Evolutionary conservation across 2,329 filamentous ascomycete genomes (phyloP), one percentile per base, ranked within the genome.

Genomic region (Paecilomyces formosus): DNA sequence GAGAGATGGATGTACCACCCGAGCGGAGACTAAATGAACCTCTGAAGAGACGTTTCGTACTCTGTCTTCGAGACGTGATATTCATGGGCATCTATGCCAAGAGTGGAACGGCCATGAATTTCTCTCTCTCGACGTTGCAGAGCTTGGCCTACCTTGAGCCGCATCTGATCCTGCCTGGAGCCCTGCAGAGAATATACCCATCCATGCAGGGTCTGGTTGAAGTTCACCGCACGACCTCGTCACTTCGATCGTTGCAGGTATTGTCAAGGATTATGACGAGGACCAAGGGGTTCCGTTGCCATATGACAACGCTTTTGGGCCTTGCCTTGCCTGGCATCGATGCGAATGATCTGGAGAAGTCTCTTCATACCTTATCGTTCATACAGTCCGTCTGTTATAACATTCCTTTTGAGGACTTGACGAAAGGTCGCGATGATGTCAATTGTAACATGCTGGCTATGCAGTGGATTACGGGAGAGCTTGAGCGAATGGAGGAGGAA

Each of bases 31-130:
- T 99, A 64, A 94, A 86, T 61, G 83, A 86, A 31, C 86, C 85
- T n/a, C 74, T 99, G 64, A 96, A 92, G 78, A 85, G 82, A 68
- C 88, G 94, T 53, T 97, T 99, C 70, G 94, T 99, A 30, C 78
- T 92, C 39, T 90, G 91, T 62, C 78, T 99, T 62, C 88, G 88
- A 63, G 94, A 99, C 64, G 93, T 97, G 54, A 91, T 92, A 3
- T 99, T 97, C 73, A 97, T 99, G 92, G 94, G 94, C 28, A 88
- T 99, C 55, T 99, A 97, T 73, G 90, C 92, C 57, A 99, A 99
- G 81, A 96, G 92, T 72, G 88, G 86, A 58, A 92, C 92, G 55
- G 88, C 94, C 2, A 92, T 96, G 70, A 92, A 88, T 73, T 96
- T 92, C 78, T 96, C 93, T 63, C 85, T 97, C 63, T 92, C 89